phyloP scores from a whole-genome alignment of 2,329 filamentous ascomycete species.

The Triangularia setosa region DNA sequence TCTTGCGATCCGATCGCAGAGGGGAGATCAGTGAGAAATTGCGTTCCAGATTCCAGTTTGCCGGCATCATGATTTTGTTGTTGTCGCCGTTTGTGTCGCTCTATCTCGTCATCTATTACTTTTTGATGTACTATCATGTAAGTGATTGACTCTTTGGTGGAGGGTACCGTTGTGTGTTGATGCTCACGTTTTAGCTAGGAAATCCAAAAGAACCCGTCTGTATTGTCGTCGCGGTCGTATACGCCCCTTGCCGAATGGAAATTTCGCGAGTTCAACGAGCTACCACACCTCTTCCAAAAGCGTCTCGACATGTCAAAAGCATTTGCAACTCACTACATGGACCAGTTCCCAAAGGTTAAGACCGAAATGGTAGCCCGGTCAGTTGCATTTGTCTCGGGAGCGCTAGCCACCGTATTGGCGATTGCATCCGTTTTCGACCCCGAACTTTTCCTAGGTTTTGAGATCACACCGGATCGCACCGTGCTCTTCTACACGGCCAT shows the following conservation, averaged over 20 bases:
- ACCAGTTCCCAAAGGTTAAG: slow-evolving; percentile 95
- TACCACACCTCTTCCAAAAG: slow-evolving; percentile 86
- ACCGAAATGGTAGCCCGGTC: slow-evolving; percentile 81
- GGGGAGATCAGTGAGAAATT: slow-evolving; percentile 74
- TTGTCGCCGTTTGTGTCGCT: slow-evolving; percentile 83
- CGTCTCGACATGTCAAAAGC: slow-evolving; percentile 92
- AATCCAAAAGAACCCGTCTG: slow-evolving; percentile 88
- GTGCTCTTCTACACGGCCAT: slow-evolving; percentile 87
- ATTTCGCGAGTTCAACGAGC: slow-evolving; percentile 96
- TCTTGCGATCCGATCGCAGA: slow-evolving; percentile 79
- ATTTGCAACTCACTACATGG: slow-evolving; percentile 85
- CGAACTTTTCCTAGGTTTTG: slow-evolving; percentile 85
- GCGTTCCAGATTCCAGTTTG: slow-evolving; percentile 72
- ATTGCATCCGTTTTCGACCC: slow-evolving; percentile 83
- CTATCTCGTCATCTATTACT: slow-evolving; percentile 83
- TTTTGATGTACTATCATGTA: slow-evolving; percentile 92
- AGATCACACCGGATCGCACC: slow-evolving; percentile 83
- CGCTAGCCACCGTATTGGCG: slow-evolving; percentile 79
- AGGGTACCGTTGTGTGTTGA: neutral
- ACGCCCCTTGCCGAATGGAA: slow-evolving; percentile 96
- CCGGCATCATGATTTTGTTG: slow-evolving; percentile 80
- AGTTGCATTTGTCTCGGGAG: slow-evolving; percentile 81
- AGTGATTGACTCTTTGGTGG: slow-evolving; percentile 29
- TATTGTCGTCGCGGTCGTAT: slow-evolving; percentile 83
- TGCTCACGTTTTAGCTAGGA: slow-evolving; percentile 52